Conservation (phyloP, 306 rosid species). For the Trichosanthes cucumerina region DNA sequence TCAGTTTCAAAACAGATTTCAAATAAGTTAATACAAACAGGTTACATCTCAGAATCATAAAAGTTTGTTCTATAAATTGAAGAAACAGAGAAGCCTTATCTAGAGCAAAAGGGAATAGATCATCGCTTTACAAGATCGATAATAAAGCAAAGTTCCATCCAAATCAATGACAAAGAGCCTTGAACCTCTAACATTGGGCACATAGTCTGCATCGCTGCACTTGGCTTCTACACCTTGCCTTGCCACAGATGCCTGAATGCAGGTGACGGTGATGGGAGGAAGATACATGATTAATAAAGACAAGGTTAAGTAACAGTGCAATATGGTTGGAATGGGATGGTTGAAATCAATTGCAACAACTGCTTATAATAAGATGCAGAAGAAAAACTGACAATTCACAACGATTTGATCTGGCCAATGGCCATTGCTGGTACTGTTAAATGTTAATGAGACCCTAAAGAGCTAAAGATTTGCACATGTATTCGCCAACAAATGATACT, state of each 20-base stretch:
- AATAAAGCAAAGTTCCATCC: not conserved
- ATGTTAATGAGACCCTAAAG: not conserved
- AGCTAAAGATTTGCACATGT: not conserved
- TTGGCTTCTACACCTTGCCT: not conserved
- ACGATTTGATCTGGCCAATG: not conserved
- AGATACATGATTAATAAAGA: not conserved
- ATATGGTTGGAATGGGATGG: not conserved
- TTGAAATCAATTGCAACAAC: not conserved
- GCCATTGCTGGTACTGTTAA: not conserved
- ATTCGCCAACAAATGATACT: not conserved
- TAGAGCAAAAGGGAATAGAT: not conserved
- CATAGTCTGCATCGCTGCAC: not conserved
- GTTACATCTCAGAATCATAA: not conserved
- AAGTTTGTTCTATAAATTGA: not conserved
- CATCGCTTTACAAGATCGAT: not conserved
- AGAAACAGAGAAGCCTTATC: not conserved
- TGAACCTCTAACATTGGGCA: not conserved
- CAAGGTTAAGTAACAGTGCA: not conserved
- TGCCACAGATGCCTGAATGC: slow-evolving; percentile 4
- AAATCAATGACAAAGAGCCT: not conserved
- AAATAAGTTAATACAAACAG: not conserved
- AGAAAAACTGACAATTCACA: not conserved
- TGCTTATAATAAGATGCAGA: not conserved
- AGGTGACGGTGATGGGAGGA: not conserved
- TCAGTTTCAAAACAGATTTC: not conserved